These are phyloP conservation scores for Aspergillus olivimuriae DNA, from an alignment of 495 filamentous ascomycete species.

Conservation along the genomic window DNA sequence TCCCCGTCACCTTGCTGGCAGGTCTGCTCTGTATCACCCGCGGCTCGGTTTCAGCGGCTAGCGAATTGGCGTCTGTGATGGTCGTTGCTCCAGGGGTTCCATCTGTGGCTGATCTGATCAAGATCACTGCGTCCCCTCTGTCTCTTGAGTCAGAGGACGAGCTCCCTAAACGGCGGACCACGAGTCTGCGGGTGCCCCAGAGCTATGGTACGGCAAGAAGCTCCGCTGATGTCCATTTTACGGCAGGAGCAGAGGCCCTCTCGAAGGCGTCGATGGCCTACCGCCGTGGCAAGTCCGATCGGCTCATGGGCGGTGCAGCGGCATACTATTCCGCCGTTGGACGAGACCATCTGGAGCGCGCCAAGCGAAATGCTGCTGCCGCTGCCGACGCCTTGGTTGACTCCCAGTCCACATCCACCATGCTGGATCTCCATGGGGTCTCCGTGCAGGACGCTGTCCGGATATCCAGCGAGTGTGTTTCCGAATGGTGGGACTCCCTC, in stretches of 20 bases:
- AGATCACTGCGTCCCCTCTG: constrained; percentile 30
- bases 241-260: constrained; percentile 43
- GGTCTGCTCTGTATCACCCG: constrained; percentile 50
- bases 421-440: constrained; percentile 79
- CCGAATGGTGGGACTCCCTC: constrained; percentile 72
- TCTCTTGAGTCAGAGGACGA: constrained; percentile 25
- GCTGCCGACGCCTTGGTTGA: constrained; percentile 59
- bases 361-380: constrained; percentile 35
- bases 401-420: constrained; percentile 46
- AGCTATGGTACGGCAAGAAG: constrained; percentile 22
- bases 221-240: constrained; percentile 31
- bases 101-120: constrained; percentile 36
- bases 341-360: constrained; percentile 43
- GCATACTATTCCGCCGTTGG: constrained; percentile 58
- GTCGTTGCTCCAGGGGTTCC: constrained; percentile 20
- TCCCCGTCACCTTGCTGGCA: constrained; percentile 37
- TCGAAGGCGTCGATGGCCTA: constrained; percentile 55
- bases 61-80: constrained; percentile 52
- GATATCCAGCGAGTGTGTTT: constrained; percentile 61
- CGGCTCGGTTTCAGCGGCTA: constrained; percentile 48
- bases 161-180: constrained; percentile 5
- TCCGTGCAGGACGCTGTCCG: constrained; percentile 70
- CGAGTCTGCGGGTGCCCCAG: constrained; percentile 6
- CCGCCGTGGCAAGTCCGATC: constrained; percentile 58
- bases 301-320: constrained; percentile 58